Conservation (phyloP, 495 filamentous ascomycete species). For the Talaromyces ruber region DNA sequence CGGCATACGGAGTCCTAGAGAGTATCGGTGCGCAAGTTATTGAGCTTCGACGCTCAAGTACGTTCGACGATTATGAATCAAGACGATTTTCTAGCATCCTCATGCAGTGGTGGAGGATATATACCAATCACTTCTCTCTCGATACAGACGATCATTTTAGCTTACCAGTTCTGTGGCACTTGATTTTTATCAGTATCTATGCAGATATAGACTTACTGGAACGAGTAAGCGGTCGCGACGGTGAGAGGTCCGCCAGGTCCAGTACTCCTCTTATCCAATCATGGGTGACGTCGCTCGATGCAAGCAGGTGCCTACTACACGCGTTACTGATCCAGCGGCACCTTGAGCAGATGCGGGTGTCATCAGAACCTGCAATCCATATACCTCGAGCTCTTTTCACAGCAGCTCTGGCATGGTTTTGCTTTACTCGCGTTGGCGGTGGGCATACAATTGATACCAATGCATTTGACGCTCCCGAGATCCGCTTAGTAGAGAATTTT, state of each 20-base stretch:
- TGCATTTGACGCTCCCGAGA: no score
- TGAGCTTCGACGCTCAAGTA: slow-evolving; percentile 10
- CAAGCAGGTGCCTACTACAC: slow-evolving; percentile 19
- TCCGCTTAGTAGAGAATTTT: no score
- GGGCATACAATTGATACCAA: no score
- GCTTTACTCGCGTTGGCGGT: slow-evolving; percentile 8
- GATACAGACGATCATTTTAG: no score
- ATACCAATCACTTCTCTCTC: slow-evolving; percentile 5
- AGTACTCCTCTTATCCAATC: no score
- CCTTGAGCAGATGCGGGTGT: slow-evolving; percentile 17
- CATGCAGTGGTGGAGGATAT: slow-evolving; percentile 16
- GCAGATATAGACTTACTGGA: no score
- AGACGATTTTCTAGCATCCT: slow-evolving; percentile 10
- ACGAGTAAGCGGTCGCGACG: no score
- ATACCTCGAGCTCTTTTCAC: slow-evolving; percentile 18
- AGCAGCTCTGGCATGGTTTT: slow-evolving; percentile 16
- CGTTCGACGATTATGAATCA: slow-evolving; percentile 5
- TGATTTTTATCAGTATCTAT: no score
- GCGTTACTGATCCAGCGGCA: slow-evolving; percentile 16
- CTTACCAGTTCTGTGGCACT: no score
- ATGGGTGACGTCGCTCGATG: slow-evolving; percentile 9
- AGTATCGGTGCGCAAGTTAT: slow-evolving; percentile 16
- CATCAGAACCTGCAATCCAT: slow-evolving; percentile 22
- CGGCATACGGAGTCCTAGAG: slow-evolving; percentile 9
- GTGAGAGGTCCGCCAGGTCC: no score